A percentile compares a stretch with the other conserved stretches of the same genome.
Evolutionary conservation across 139 green algal species (phyloP).

Genomic region (Micractinium conductrix): DNA sequence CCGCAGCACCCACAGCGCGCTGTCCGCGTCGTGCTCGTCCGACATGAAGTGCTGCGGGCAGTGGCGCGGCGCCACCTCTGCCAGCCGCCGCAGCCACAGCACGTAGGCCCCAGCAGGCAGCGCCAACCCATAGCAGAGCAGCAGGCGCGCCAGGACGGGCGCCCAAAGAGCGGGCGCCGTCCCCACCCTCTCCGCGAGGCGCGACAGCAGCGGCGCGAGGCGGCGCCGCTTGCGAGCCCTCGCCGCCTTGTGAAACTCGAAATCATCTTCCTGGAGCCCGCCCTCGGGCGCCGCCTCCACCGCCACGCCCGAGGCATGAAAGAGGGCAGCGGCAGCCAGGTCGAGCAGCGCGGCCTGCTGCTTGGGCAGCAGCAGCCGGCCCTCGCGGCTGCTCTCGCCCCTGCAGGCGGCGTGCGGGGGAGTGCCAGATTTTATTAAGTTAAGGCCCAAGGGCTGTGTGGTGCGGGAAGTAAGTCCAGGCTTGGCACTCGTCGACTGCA

Average conservation of each 20-base stretch:
- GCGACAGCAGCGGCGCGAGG: background rate
- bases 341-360: slow-evolving; percentile 41
- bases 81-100: slow-evolving; percentile 31
- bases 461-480: too few species aligned
- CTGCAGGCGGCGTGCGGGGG: too few species aligned
- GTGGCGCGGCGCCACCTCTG: background rate
- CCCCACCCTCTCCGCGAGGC: background rate
- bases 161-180: slow-evolving; percentile 12
- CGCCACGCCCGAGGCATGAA: background rate
- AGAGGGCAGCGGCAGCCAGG: slow-evolving; percentile 29
- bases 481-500: too few species aligned
- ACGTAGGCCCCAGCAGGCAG: slow-evolving; percentile 22
- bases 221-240: slow-evolving; percentile 17
- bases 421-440: too few species aligned
- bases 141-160: slow-evolving; percentile 37
- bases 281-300: background rate
- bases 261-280: background rate
- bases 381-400: slow-evolving; percentile 34
- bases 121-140: slow-evolving; percentile 24
- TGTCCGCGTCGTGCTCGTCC: slow-evolving; percentile 17
- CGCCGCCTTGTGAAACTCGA: too few species aligned
- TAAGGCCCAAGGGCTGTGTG: too few species aligned
- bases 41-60: slow-evolving; percentile 11
- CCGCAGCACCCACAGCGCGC: slow-evolving; percentile 48
- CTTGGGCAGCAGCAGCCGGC: slow-evolving; percentile 26